These are phyloP conservation scores for Candida nonsorbophila DNA, from an alignment of 805 yeast genomes.

Conservation along the genomic window DNA sequence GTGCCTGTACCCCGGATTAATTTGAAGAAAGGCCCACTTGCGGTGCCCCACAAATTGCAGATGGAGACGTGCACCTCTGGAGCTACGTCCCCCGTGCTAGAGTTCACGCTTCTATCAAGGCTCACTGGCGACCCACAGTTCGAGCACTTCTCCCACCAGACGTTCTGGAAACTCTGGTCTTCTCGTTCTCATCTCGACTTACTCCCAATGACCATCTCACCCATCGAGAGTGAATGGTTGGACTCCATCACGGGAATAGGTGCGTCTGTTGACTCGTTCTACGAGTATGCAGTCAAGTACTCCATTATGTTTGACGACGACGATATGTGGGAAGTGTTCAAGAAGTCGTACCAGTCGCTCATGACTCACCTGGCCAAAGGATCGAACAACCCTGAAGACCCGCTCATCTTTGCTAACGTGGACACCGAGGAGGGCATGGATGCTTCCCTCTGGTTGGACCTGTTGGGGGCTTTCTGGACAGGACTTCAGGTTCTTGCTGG, in stretches of 20 bases:
- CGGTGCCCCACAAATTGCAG: constrained; percentile 39
- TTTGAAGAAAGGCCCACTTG: constrained; percentile 46
- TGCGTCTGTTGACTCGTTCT: constrained; percentile 87
- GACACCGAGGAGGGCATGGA: constrained; percentile 47
- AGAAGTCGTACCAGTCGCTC: constrained; percentile 53
- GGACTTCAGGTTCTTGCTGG: constrained; percentile 81
- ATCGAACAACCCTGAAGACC: constrained; percentile 15
- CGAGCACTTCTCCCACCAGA: constrained; percentile 53
- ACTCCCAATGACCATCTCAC: constrained; percentile 74
- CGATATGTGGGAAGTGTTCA: constrained; percentile 50
- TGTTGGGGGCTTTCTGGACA: constrained; percentile 83
- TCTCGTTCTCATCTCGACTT: constrained; percentile 56
- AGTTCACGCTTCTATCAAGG: constrained; percentile 68
- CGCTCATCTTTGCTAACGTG: constrained; percentile 52
- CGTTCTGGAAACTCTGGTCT: constrained; percentile 70
- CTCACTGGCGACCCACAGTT: constrained; percentile 72
- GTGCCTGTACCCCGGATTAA: constrained; percentile 82
- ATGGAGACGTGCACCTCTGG: constrained; percentile 84
- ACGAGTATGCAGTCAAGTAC: constrained; percentile 80
- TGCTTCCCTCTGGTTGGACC: constrained; percentile 71
- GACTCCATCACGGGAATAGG: constrained; percentile 75
- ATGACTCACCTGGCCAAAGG: constrained; percentile 34
- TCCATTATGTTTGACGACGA: constrained; percentile 65
- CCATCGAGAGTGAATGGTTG: constrained; percentile 48
- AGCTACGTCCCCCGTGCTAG: constrained; percentile 77